phyloP scores from a whole-genome alignment of 1,139 yeast genomes.

The Spathaspora jeffriesii region DNA sequence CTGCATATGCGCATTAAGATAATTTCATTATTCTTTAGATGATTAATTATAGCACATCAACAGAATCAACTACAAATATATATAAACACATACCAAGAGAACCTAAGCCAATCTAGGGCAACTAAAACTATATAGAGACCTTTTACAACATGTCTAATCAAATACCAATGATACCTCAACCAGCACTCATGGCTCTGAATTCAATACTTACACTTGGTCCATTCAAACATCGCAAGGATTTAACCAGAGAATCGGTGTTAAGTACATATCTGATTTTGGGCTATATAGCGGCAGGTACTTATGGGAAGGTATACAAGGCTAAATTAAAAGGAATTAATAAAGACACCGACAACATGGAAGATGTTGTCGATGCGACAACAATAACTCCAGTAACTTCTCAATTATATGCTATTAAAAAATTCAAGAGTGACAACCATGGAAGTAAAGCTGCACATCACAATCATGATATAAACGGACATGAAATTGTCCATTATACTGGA shows the following conservation, averaged over 20 bases:
- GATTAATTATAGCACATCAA: constrained; percentile 8
- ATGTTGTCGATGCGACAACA: constrained; percentile 5
- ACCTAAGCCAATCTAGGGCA: too few species aligned
- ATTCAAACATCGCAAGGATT: constrained; percentile 71
- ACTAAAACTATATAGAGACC: too few species aligned
- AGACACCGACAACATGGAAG: constrained; percentile 9
- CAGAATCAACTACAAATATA: constrained; percentile 8
- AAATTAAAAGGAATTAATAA: constrained; percentile 35
- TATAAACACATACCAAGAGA: not conserved
- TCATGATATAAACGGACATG: constrained; percentile 61
- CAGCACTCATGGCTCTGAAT: constrained; percentile 63
- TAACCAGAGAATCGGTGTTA: constrained; percentile 67
- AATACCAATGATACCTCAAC: constrained; percentile 28
- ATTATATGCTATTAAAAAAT: constrained; percentile 87
- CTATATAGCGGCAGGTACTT: constrained; percentile 98
- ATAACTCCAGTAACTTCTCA: constrained; percentile 15
- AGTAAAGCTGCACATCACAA: constrained; percentile 32
- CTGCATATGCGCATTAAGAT: not conserved
- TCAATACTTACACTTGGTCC: constrained; percentile 73
- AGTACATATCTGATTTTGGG: constrained; percentile 88
- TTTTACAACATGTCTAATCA: constrained; percentile 8
- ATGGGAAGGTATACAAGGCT: constrained; percentile 96
- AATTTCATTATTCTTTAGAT: not conserved
- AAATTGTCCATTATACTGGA: constrained; percentile 87
- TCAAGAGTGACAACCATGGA: constrained; percentile 85